A percentile compares a stretch with the other conserved stretches of the same genome.
These are phyloP conservation scores for Blumeria hordei DNA, from an alignment of 2,329 filamentous ascomycete genomes.

Conservation along the genomic window DNA sequence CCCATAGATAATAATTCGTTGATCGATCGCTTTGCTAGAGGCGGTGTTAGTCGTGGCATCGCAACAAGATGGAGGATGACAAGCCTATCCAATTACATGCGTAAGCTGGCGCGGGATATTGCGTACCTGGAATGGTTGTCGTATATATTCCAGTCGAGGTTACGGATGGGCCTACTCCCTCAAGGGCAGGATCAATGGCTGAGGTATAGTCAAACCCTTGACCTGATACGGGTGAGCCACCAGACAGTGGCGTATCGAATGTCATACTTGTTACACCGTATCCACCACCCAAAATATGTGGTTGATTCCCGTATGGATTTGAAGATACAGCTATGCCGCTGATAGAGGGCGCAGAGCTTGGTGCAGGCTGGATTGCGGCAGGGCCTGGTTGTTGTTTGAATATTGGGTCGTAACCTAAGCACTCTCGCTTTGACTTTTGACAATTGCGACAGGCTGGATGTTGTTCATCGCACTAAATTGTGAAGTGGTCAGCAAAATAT, in stretches of 20 bases:
- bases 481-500: background rate
- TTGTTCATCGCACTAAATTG: constrained; percentile 68
- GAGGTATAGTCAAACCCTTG: constrained; percentile 31
- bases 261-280: constrained; percentile 16
- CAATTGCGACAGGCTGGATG: constrained; percentile 83
- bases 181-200: constrained; percentile 43
- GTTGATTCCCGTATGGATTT: constrained; percentile 23
- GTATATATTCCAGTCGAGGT: constrained; percentile 6
- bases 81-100: background rate
- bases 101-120: background rate
- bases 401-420: constrained; percentile 66
- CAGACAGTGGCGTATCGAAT: constrained; percentile 15
- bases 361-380: constrained; percentile 46
- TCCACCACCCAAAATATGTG: constrained; percentile 20
- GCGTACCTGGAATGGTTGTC: constrained; percentile 13
- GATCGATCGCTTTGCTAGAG: constrained; percentile 40
- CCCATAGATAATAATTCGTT: constrained; percentile 44
- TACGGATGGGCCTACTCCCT: constrained; percentile 17
- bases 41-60: constrained; percentile 10
- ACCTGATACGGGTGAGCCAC: constrained; percentile 18
- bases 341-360: constrained; percentile 19
- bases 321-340: constrained; percentile 10
- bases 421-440: constrained; percentile 72
- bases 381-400: constrained; percentile 49
- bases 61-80: background rate